Percentiles rank a stretch among this genome's conserved stretches.
These are phyloP conservation scores for Salix brachista DNA, from an alignment of 345 rosid species.

Conservation along the genomic window DNA sequence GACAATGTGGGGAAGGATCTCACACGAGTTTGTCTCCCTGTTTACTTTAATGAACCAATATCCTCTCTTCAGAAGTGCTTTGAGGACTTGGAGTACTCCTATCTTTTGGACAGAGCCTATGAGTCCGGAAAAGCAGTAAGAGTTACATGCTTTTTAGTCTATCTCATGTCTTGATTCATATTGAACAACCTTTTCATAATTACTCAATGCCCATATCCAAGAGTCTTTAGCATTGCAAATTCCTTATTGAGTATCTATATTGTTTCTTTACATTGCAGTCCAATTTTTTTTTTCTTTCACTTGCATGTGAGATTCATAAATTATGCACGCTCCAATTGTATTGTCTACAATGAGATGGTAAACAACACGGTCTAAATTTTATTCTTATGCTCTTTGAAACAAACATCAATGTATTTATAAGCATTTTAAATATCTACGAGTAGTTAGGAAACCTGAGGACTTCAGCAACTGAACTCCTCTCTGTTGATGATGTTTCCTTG, in stretches of 20 bases:
- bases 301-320: background rate
- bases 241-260: background rate
- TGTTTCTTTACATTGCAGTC: background rate
- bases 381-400: background rate
- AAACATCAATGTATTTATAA: background rate
- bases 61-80: slow-evolving; percentile 97
- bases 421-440: background rate
- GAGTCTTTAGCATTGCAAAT: background rate
- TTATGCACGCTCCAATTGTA: background rate
- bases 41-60: slow-evolving; percentile 93
- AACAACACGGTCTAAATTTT: background rate
- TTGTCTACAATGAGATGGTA: background rate
- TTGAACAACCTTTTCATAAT: background rate
- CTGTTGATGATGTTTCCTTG: slow-evolving; percentile 1
- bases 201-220: background rate
- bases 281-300: too few species aligned
- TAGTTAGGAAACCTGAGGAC: background rate
- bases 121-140: slow-evolving; percentile 79
- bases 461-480: background rate
- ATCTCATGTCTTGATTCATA: slow-evolving; percentile 1
- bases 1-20: slow-evolving; percentile 99
- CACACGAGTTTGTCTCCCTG: slow-evolving; percentile 93
- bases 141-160: slow-evolving; percentile 2
- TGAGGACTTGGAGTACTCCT: slow-evolving; percentile 92
- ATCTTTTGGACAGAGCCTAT: slow-evolving; percentile 84